Evolutionary conservation across 768 basidiomycete genomes (phyloP).

Genomic region (Leucocoprinus sp.): DNA sequence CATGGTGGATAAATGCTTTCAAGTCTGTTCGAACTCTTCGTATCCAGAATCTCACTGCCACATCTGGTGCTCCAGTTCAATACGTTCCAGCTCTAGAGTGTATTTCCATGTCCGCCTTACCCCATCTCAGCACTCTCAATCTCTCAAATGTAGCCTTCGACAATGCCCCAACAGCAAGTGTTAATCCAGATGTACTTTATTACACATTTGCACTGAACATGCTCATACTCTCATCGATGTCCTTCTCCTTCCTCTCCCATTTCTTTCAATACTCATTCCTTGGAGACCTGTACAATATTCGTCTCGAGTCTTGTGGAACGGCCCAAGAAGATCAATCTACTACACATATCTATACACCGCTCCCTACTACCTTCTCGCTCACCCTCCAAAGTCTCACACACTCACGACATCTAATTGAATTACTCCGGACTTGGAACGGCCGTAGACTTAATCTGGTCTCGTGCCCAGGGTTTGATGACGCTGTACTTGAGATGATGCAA

Average conservation of each 20-base stretch:
- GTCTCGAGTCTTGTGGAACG: neutral
- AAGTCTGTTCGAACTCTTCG: neutral
- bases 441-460: slow-evolving; percentile 2
- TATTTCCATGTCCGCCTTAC: neutral
- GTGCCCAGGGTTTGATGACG: slow-evolving; percentile 6
- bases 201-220: neutral
- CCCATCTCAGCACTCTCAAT: neutral
- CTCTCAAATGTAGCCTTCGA: slow-evolving; percentile 3
- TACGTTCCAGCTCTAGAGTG: neutral
- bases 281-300: slow-evolving; percentile 3
- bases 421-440: slow-evolving; percentile 1
- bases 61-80: neutral
- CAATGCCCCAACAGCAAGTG: neutral
- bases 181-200: neutral
- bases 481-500: slow-evolving; percentile 2
- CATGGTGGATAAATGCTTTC: neutral
- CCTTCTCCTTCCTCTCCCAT: slow-evolving; percentile 1
- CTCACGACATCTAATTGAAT: neutral
- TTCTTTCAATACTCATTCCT: slow-evolving; percentile 5
- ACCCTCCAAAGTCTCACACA: slow-evolving; percentile 1
- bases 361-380: slow-evolving; percentile 1
- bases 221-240: slow-evolving; percentile 1
- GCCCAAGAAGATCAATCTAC: too few species aligned
- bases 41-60: neutral
- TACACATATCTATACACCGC: neutral